These are phyloP conservation scores for Drosera spatulata DNA, from an alignment of 179 eudicot genomes.

Conservation along the genomic window DNA sequence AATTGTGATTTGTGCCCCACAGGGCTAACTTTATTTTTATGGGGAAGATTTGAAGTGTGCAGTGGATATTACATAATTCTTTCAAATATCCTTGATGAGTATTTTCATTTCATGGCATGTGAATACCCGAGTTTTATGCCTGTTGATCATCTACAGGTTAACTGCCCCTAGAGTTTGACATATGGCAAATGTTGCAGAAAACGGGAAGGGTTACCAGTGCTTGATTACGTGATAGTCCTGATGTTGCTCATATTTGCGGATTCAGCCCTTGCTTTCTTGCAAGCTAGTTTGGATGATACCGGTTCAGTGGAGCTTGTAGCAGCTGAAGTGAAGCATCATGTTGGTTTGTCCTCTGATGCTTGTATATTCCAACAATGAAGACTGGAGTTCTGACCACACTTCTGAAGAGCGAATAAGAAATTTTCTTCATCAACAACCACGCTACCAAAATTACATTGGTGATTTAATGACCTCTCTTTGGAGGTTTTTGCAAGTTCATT, in stretches of 20 bases:
- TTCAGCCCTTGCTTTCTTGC: slow-evolving; percentile 8
- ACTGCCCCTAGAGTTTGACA: slow-evolving; percentile 8
- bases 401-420: slow-evolving; percentile 31
- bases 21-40: no score
- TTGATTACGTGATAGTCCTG: not conserved
- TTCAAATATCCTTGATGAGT: no score
- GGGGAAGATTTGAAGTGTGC: no score
- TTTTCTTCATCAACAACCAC: slow-evolving; percentile 25
- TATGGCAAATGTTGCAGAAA: slow-evolving; percentile 26
- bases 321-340: slow-evolving; percentile 89
- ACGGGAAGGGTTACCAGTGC: slow-evolving; percentile 13
- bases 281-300: slow-evolving; percentile 61
- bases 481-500: slow-evolving; percentile 61
- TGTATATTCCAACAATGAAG: slow-evolving; percentile 44
- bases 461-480: slow-evolving; percentile 43
- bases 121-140: no score
- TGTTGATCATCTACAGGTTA: no score
- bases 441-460: slow-evolving; percentile 33
- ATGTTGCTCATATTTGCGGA: not conserved
- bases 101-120: no score
- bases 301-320: slow-evolving; percentile 62
- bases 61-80: no score
- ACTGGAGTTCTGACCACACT: slow-evolving; percentile 28
- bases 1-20: no score
- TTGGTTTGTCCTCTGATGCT: slow-evolving; percentile 33